A percentile compares a stretch with the other conserved stretches of the same genome.
Evolutionary conservation across 768 basidiomycete genomes (phyloP).

Genomic region (Coprinellus micaceus): DNA sequence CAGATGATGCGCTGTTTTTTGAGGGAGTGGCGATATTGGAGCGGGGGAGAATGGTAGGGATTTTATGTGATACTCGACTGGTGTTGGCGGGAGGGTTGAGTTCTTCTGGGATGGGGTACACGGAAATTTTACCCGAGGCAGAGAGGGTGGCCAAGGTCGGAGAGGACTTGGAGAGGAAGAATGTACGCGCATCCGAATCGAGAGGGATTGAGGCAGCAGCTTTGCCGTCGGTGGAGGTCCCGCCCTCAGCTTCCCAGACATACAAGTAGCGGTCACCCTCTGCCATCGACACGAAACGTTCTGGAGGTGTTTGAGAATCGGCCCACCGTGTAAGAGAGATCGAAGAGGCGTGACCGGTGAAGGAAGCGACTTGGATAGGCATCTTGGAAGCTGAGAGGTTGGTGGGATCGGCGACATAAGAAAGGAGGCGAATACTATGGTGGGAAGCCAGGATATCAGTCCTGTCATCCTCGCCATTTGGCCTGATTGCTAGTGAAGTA

Average conservation of each 20-base stretch:
- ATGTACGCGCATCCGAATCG: conserved; percentile 56
- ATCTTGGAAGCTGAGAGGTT: conserved; percentile 30
- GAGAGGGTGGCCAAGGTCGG: conserved; percentile 52
- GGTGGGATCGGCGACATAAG: conserved; percentile 25
- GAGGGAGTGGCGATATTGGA: conserved; percentile 42
- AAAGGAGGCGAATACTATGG: conserved; percentile 55
- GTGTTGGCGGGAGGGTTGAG: conserved; percentile 35
- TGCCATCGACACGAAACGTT: conserved; percentile 56
- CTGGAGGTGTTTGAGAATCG: conserved; percentile 32
- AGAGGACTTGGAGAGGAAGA: conserved; percentile 33
- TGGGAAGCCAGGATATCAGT: conserved; percentile 54
- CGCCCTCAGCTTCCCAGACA: conserved; percentile 53
- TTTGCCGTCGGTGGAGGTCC: conserved; percentile 41
- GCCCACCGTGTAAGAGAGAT: conserved; percentile 54
- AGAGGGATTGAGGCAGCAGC: conserved; percentile 59
- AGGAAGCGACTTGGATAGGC: conserved; percentile 44
- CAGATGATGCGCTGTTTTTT: conserved; percentile 32
- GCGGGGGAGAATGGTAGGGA: conserved; percentile 50
- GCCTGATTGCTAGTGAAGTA: conserved; percentile 46
- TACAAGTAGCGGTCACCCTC: conserved; percentile 61
- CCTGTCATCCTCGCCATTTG: conserved; percentile 33
- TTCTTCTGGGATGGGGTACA: conserved; percentile 53
- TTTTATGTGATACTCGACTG: conserved; percentile 40
- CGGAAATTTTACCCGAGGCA: conserved; percentile 53
- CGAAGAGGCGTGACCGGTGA: conserved; percentile 64